Percentiles rank a stretch among this genome's conserved stretches.
Evolutionary conservation across 768 basidiomycete genomes (phyloP).

Genomic region (Pleurotus cornucopiae): DNA sequence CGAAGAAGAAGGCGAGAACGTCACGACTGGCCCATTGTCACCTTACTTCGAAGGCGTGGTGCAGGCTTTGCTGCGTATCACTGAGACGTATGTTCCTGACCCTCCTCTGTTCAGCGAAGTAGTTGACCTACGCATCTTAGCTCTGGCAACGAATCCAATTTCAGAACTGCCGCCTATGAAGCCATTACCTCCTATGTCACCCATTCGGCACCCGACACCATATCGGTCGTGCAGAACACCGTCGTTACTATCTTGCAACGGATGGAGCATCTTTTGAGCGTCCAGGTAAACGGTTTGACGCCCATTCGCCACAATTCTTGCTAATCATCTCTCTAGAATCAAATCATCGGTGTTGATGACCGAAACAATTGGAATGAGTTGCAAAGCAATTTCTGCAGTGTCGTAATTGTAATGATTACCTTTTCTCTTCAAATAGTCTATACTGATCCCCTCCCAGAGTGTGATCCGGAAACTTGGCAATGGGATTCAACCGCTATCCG

Average conservation of each 20-base stretch:
- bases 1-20: slow-evolving; percentile 56
- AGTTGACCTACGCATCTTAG: slow-evolving; percentile 28
- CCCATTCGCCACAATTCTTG: not conserved
- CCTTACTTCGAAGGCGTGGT: slow-evolving; percentile 89
- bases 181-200: slow-evolving; percentile 86
- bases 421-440: not conserved
- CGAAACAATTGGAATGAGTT: slow-evolving; percentile 99
- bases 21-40: slow-evolving; percentile 64
- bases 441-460: slow-evolving; percentile 40
- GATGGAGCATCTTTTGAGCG: slow-evolving; percentile 81
- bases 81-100: slow-evolving; percentile 65
- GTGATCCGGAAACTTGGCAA: slow-evolving; percentile 80
- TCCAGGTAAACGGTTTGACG: slow-evolving; percentile 56
- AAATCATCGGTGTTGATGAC: slow-evolving; percentile 93
- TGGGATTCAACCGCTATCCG: slow-evolving; percentile 83
- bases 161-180: slow-evolving; percentile 93
- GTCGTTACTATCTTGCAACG: slow-evolving; percentile 78
- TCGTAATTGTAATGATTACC: slow-evolving; percentile 57
- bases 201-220: slow-evolving; percentile 74
- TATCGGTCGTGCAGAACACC: slow-evolving; percentile 79
- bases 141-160: slow-evolving; percentile 84
- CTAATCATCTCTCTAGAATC: slow-evolving; percentile 49
- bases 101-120: slow-evolving; percentile 10
- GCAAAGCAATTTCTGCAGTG: slow-evolving; percentile 91
- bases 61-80: slow-evolving; percentile 76